These are phyloP conservation scores for Pholiota adiposa DNA, from an alignment of 1,284 basidiomycete genomes.

Conservation along the genomic window DNA sequence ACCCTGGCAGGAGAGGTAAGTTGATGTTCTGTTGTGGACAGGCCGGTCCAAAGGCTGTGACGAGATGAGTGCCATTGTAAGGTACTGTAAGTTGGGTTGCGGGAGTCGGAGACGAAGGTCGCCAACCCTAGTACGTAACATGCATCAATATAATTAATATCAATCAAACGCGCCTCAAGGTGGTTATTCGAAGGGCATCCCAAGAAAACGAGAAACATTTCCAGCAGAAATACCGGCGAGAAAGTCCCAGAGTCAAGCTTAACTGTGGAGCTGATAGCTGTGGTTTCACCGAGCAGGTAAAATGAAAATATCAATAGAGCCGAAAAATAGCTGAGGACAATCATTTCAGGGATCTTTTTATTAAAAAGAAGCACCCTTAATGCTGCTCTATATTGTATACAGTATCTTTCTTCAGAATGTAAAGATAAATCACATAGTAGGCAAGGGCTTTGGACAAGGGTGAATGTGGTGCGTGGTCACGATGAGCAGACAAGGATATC, in stretches of 20 bases:
- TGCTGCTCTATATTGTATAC: background rate
- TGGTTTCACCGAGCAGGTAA: background rate
- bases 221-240: conserved; percentile 4
- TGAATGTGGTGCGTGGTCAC: background rate
- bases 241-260: conserved; percentile 5
- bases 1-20: conserved; percentile 15
- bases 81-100: conserved; percentile 35
- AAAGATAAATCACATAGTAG: background rate
- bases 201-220: conserved; percentile 4
- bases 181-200: conserved; percentile 5
- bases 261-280: background rate
- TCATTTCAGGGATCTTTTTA: background rate
- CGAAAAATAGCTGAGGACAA: background rate
- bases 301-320: background rate
- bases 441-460: background rate
- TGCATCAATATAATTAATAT: background rate
- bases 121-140: conserved; percentile 38
- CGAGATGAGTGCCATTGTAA: conserved; percentile 18
- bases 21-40: conserved; percentile 25
- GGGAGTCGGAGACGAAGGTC: conserved; percentile 53
- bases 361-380: too few species aligned
- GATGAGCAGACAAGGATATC: background rate
- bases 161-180: background rate
- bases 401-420: background rate
- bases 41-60: conserved; percentile 19